A percentile compares a stretch with the other conserved stretches of the same genome.
Conservation (phyloP, 2,329 filamentous ascomycete species). For the Fusarium keratoplasticum region DNA sequence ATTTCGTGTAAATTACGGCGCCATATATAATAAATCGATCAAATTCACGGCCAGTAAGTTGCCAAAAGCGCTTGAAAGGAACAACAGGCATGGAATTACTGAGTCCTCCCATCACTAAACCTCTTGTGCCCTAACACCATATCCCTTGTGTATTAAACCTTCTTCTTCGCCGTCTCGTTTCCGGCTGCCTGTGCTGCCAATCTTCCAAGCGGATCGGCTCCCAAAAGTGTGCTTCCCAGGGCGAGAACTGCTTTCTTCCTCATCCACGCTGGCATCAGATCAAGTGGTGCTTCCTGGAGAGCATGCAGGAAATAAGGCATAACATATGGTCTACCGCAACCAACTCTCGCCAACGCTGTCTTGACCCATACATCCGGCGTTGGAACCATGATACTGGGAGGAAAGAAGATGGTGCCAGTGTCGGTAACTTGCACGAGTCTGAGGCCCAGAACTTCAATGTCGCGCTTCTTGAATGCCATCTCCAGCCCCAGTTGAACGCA, state of each 20-base stretch:
- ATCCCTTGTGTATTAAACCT: neutral
- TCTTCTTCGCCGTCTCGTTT: neutral
- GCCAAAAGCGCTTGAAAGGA: neutral
- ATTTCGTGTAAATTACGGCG: neutral
- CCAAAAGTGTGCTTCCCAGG: neutral
- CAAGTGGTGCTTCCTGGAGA: neutral
- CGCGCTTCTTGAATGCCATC: neutral
- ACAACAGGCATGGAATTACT: neutral
- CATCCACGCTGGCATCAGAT: neutral
- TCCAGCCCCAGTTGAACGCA: neutral
- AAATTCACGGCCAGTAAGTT: neutral
- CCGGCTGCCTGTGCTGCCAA: neutral
- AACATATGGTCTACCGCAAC: neutral
- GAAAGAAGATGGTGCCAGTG: neutral
- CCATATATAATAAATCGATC: neutral
- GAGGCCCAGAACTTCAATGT: slow-evolving; percentile 1
- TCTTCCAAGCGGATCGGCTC: neutral
- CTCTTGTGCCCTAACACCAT: neutral
- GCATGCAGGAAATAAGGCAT: slow-evolving; percentile 7
- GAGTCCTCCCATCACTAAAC: neutral
- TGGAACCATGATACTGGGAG: neutral
- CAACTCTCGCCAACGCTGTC: neutral
- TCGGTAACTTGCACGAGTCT: neutral
- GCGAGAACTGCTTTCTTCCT: neutral
- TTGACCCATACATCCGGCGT: neutral